Percentiles rank a stretch among this genome's conserved stretches.
phyloP scores from a whole-genome alignment of 257 asterid genomes.

The Solanum lycopersicoides region DNA sequence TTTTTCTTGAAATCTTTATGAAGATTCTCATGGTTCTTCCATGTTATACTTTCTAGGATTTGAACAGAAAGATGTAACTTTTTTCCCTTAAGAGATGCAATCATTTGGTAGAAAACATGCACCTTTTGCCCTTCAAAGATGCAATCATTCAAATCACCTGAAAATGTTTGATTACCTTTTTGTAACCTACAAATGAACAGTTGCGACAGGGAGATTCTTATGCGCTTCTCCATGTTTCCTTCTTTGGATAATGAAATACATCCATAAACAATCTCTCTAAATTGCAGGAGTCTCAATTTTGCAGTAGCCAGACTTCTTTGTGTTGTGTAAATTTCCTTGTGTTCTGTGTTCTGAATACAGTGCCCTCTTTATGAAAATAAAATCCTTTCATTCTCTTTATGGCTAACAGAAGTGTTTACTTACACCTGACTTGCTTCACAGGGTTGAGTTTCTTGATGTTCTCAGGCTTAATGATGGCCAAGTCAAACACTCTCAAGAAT shows the following conservation, averaged over 20 bases:
- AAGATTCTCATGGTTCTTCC: not conserved
- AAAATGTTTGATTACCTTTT: not conserved
- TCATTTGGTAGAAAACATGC: not conserved
- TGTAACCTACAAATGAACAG: not conserved
- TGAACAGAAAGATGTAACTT: not conserved
- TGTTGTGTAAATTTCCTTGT: not conserved
- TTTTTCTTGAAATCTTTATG: not conserved
- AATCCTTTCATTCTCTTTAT: not conserved
- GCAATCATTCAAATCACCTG: not conserved
- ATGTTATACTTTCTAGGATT: not conserved
- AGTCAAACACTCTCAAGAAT: constrained; percentile 89
- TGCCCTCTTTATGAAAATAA: not conserved
- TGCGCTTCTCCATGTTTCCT: not conserved
- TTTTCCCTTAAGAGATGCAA: not conserved
- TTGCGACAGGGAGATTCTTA: not conserved
- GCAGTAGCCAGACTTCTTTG: not conserved
- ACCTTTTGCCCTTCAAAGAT: not conserved
- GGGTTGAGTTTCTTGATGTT: constrained; percentile 92
- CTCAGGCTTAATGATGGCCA: constrained; percentile 88
- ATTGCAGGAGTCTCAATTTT: not conserved
- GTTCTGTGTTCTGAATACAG: not conserved
- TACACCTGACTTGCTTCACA: constrained; percentile 20
- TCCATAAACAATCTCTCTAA: not conserved
- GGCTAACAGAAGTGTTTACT: not conserved
- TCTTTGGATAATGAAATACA: not conserved